Evolutionary conservation across 352 stramenopile genomes (phyloP), one percentile per base, ranked within the genome.

Genomic region (Globisporangium nodosum): DNA sequence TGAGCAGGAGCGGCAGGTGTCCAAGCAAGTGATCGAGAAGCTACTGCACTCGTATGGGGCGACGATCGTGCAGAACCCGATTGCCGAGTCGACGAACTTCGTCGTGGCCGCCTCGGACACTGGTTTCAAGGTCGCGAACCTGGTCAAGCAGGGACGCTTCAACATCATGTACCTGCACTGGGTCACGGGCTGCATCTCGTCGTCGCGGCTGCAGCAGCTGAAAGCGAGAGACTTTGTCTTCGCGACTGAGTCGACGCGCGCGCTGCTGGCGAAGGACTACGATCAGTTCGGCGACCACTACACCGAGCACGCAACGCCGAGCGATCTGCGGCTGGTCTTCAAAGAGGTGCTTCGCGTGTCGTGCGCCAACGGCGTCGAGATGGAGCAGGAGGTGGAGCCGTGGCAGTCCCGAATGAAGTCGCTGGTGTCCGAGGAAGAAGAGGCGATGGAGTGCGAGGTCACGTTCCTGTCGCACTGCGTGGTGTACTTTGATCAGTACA

Each of bases 401-500:
- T 94, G 83, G 81, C 78, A 94, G 56, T 43, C 61, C 2, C 53
- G 66, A 45, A 59, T 90, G 20, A 61, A 63, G 48, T 35, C 56
- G 21, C 53, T 90, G 27, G 57, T 70, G 0, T 75, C 66, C 8
- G 85, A 92, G 64, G 78, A 88, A 52, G 72, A 78, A 27, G 77
- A 89, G 50, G 78, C 76, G 24, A 87, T 92, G 75, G 74, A 88
- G 13, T 76, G 60, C 37, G 64, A 73, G 45, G 74, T 72, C 53
- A 93, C 84, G n/a, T 90, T 85, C 47, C 66, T 94, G 7, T 69
- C 69, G 7, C 85, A 92, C 56, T 94, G 85, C 35, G 69, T 87
- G 1, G 76, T 90, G 18, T 92, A 91, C 54, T 65, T 86, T 3
- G 73, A 84, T 47, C 61, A 59, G 68, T 74, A 66, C 70, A 30